These are phyloP conservation scores for Ophiostoma montium DNA, from an alignment of 2,329 filamentous ascomycete genomes.

Conservation along the genomic window DNA sequence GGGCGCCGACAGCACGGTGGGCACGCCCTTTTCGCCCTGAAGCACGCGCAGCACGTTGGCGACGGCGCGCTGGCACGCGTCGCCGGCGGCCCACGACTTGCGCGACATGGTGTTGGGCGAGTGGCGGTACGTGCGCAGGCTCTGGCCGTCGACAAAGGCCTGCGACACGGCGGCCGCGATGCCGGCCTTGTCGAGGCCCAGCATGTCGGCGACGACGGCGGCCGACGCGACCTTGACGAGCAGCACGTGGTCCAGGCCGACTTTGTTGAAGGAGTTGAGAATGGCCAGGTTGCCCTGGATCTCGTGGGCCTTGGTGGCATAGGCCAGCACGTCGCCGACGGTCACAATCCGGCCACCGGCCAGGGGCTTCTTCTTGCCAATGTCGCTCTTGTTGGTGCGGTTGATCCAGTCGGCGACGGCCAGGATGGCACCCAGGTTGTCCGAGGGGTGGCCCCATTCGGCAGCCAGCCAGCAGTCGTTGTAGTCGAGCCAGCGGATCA, in stretches of 20 bases:
- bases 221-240: constrained; percentile 95
- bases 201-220: constrained; percentile 88
- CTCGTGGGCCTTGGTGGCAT: constrained; percentile 98
- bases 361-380: constrained; percentile 26
- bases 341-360: constrained; percentile 81
- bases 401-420: constrained; percentile 96
- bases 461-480: constrained; percentile 94
- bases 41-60: constrained; percentile 83
- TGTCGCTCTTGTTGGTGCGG: constrained; percentile 54
- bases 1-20: constrained; percentile 82
- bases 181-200: constrained; percentile 77
- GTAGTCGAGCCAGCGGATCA: constrained; percentile 99
- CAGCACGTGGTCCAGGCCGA: constrained; percentile 93
- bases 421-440: constrained; percentile 94
- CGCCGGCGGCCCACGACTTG: constrained; percentile 97
- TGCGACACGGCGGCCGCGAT: constrained; percentile 93
- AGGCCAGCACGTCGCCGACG: constrained; percentile 82
- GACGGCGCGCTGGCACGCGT: constrained; percentile 91
- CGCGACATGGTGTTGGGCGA: constrained; percentile 98
- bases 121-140: constrained; percentile 91
- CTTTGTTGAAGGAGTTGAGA: constrained; percentile 98
- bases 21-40: constrained; percentile 80
- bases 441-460: constrained; percentile 97
- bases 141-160: constrained; percentile 94
- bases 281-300: constrained; percentile 95